Evolutionary conservation across 2,329 filamentous ascomycete species (phyloP).

Genomic region (Diplocarpon mali): DNA sequence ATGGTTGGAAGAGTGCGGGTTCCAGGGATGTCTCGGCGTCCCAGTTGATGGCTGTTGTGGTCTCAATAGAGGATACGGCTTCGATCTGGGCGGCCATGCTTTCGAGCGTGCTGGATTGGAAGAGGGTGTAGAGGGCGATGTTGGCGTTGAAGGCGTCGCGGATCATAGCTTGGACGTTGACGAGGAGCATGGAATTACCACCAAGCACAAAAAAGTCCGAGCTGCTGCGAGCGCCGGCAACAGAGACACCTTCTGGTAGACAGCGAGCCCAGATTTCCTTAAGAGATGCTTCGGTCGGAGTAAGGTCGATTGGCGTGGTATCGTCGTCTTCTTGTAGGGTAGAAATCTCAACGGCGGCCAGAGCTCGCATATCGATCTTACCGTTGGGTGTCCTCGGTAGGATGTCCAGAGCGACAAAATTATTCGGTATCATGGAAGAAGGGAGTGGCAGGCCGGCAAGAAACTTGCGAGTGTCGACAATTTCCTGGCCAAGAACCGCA

Average conservation of each 20-base stretch:
- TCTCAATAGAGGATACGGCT: neutral
- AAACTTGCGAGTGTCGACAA: conserved; percentile 3
- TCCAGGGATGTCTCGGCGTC: neutral
- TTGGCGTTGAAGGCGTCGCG: conserved; percentile 14
- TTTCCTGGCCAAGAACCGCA: conserved; percentile 24
- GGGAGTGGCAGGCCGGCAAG: conserved; percentile 21
- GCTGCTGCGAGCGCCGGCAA: neutral
- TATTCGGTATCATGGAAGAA: conserved; percentile 29
- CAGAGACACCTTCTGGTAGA: conserved; percentile 1
- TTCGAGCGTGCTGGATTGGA: conserved; percentile 18
- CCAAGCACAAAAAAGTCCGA: conserved; percentile 28
- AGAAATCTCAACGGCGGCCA: conserved; percentile 2
- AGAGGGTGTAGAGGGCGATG: conserved; percentile 19
- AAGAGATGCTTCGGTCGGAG: conserved; percentile 1
- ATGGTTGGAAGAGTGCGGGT: neutral
- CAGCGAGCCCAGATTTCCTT: conserved; percentile 3
- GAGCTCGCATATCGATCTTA: conserved; percentile 28
- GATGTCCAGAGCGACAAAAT: conserved; percentile 20
- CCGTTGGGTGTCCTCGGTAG: conserved; percentile 26
- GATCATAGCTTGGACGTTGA: conserved; percentile 24
- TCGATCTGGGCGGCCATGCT: conserved; percentile 11
- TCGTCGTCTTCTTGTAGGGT: neutral
- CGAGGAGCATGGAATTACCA: conserved; percentile 28
- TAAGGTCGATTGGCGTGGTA: conserved; percentile 1
- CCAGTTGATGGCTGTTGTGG: neutral